phyloP scores from a whole-genome alignment of 176 grass and related monocot genomes.

The Oryza brachyantha region DNA sequence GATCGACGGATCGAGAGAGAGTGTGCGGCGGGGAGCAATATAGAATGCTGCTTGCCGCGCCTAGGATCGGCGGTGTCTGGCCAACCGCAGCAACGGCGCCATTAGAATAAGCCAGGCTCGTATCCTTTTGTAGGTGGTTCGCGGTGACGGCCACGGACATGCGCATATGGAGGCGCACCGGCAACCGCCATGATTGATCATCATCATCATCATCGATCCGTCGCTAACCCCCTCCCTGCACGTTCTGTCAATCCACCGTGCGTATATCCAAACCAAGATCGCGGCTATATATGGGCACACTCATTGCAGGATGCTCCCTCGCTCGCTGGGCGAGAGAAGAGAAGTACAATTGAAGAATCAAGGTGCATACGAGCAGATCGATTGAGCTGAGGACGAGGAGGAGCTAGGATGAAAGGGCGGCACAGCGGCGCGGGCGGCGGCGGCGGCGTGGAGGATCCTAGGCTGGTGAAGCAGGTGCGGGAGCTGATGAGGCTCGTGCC shows the following conservation, averaged over 20 bases:
- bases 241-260: slow-evolving; percentile 15
- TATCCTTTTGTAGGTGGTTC: slow-evolving; percentile 41
- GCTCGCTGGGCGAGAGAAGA: too few relatives aligned
- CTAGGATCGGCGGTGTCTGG: slow-evolving; percentile 18
- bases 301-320: too few relatives aligned
- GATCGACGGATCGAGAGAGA: neutral
- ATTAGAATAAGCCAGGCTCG: slow-evolving; percentile 39
- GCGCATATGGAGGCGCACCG: slow-evolving; percentile 37
- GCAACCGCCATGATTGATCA: slow-evolving; percentile 26
- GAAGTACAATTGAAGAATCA: too few relatives aligned
- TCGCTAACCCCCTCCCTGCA: neutral
- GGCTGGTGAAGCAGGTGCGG: slow-evolving; percentile 18
- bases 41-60: neutral
- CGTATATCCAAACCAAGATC: slow-evolving; percentile 45
- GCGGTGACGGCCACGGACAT: slow-evolving; percentile 38
- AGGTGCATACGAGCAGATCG: neutral
- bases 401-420: neutral
- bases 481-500: slow-evolving; percentile 56
- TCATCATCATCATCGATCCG: neutral
- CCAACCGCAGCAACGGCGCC: slow-evolving; percentile 46
- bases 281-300: slow-evolving; percentile 47
- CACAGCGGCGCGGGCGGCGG: neutral
- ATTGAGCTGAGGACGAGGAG: neutral
- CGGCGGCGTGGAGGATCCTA: neutral
- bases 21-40: neutral